Evolutionary conservation across 2,329 filamentous ascomycete species (phyloP).

Genomic region (Rutstroemia sp.): DNA sequence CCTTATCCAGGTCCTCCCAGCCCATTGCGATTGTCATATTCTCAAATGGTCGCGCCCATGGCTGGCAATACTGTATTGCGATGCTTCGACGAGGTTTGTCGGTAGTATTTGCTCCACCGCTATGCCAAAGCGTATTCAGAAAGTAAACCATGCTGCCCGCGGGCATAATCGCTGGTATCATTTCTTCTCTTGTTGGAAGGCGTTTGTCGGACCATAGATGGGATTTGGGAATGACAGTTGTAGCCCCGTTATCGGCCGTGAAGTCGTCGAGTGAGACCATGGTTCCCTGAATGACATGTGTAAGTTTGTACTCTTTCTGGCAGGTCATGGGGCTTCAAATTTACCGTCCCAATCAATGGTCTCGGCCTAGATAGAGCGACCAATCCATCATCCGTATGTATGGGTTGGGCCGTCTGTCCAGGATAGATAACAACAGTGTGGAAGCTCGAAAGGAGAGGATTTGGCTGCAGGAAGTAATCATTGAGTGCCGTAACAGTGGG

Average conservation of each 20-base stretch:
- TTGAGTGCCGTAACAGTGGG: slow-evolving; percentile 33
- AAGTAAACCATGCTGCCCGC: slow-evolving; percentile 27
- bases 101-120: slow-evolving; percentile 23
- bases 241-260: slow-evolving; percentile 26
- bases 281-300: slow-evolving; percentile 19
- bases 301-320: background rate
- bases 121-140: slow-evolving; percentile 27
- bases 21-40: slow-evolving; percentile 33
- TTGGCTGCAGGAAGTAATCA: slow-evolving; percentile 34
- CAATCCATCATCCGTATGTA: slow-evolving; percentile 32
- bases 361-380: slow-evolving; percentile 25
- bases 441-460: slow-evolving; percentile 32
- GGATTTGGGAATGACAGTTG: slow-evolving; percentile 26
- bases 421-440: slow-evolving; percentile 35
- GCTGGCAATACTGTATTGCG: slow-evolving; percentile 28
- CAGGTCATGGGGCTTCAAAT: background rate
- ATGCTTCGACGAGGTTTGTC: slow-evolving; percentile 18
- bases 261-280: slow-evolving; percentile 29
- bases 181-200: slow-evolving; percentile 23
- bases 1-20: slow-evolving; percentile 25
- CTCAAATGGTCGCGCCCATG: slow-evolving; percentile 33
- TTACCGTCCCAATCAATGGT: slow-evolving; percentile 26
- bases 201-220: slow-evolving; percentile 27
- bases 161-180: slow-evolving; percentile 27
- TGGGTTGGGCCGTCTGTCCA: slow-evolving; percentile 29